Base-by-base conservation (phyloP, 768 basidiomycete genomes). In the Phylloporus arenicola region DNA sequence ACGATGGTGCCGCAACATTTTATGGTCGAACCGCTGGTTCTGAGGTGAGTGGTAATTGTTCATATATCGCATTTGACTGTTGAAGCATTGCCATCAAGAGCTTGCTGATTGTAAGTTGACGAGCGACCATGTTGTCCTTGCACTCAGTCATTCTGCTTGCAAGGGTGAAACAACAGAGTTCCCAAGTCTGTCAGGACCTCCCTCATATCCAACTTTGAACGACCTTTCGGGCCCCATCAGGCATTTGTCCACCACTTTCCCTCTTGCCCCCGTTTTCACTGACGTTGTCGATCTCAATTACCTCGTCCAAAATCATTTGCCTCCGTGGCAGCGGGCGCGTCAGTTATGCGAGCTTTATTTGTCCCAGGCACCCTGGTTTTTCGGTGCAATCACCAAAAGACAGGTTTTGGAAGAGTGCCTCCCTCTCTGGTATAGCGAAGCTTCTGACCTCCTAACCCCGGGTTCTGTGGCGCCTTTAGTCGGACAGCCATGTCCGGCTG, bases 311-410 rank as follows among this genome's bases (percentile, higher is more conserved):
- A 61, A 68, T 14, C 75, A 79, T 59, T 73, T 88, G 1, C 87
- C 87, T 0, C 64, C 77, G 0, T 83, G 79, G 75, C 61, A 68
- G 8, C 82, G 84, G 33, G 80, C 82, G 0, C 70, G 66, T 40
- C 75, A 79, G 29, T 73, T 89, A 30, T 77, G 75, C 56, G 76
- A 81, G n/a, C 72, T 86, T 12, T 89, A 88, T 64, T 75, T 88
- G 35, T 82, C 83, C n/a, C 82, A 85, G 59, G 84, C 86, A 3
- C 82, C 84, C 0, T 89, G 87, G 87, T 86, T 88, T 61, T 87
- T 86, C 51, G 82, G 85, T 19, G 82, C 85, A 2, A 79, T 88
- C 33, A 82, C 82, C 3, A 71, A 74, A 39, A 71, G 70, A 14
- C 86, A 89, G 53, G 65, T 86, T 9, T 64, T 78, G n/a, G 80